Evolutionary conservation across 768 basidiomycete species (phyloP), one percentile per base, ranked within the genome.

Genomic region (Pleurotus pulmonarius): DNA sequence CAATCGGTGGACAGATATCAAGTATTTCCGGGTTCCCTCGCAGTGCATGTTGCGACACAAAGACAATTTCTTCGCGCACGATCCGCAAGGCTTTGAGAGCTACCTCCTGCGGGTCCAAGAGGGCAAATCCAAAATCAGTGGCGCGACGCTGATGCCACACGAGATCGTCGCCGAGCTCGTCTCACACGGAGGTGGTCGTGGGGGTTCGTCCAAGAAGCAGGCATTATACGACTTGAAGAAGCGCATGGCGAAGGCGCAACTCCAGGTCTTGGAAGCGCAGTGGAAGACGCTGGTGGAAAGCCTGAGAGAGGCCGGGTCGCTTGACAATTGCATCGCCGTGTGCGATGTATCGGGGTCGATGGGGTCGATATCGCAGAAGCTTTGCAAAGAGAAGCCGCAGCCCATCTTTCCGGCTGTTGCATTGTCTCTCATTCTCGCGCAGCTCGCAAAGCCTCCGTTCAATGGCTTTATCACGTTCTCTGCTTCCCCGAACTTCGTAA

Each of bases 331-430:
- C 8, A 64, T 91, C 22, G 88, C 88, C 0, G 62, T 90, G 24
- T 89, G 86, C 67, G 89, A 90, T 63, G 87, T 90, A 15, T 88
- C 86, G 0, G 87, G 85, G 0, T 87, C 85, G 7, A 90, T 90
- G 89, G 86, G 84, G 1, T 20, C 11, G 11, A 22, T 78, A 3
- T 0, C 22, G 39, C 9, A 12, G 1, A 3, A 18, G 22, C 20
- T 59, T 16, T 5, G 15, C 11, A 55, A 46, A 34, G 56, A 53
- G 1, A 1, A 61, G 16, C 60, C 70, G 18, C 2, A 58, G 1
- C 88, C 88, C 0, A 86, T 90, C 55, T 70, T 77, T 37, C 84
- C 85, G 5, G 79, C 87, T 2, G 55, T 92, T 15, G 77, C 86
- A 6, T 81, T 90, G 16, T 87, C 87, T 7, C 75, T 90, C 13